Percentiles rank a stretch among this genome's conserved stretches.
Conservation (phyloP, 192 early-diverging fungal genomes). For the Podila epigama region DNA sequence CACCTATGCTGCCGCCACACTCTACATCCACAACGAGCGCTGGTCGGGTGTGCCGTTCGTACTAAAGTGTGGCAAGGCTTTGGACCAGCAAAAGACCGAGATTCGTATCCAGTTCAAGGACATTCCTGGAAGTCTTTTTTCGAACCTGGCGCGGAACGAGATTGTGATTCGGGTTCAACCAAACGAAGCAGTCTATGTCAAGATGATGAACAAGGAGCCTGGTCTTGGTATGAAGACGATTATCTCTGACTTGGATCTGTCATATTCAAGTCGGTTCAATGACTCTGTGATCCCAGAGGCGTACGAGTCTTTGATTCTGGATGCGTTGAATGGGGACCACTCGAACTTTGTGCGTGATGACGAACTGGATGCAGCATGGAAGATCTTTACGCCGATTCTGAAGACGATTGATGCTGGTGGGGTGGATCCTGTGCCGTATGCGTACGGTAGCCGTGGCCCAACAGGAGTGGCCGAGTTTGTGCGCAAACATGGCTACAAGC, state of each 20-base stretch:
- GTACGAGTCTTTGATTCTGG: constrained; percentile 95
- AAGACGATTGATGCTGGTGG: constrained; percentile 73
- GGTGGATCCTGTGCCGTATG: constrained; percentile 70
- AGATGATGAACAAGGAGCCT: constrained; percentile 95
- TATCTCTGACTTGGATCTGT: constrained; percentile 93
- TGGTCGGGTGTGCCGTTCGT: constrained; percentile 94
- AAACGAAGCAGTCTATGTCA: constrained; percentile 95
- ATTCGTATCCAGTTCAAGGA: constrained; percentile 98
- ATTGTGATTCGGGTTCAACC: constrained; percentile 96
- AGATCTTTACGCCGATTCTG: constrained; percentile 95
- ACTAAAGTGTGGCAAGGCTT: constrained; percentile 87
- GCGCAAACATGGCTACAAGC: constrained; percentile 59
- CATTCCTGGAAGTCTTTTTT: constrained; percentile 85
- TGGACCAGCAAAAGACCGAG: constrained; percentile 93
- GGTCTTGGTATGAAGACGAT: constrained; percentile 85
- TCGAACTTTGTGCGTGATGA: constrained; percentile 94
- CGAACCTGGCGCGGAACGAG: constrained; percentile 86
- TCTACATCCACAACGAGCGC: constrained; percentile 93
- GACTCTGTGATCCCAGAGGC: constrained; percentile 95
- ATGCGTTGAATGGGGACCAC: constrained; percentile 91
- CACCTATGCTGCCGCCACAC: constrained; percentile 90
- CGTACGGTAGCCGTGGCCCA: constrained; percentile 88
- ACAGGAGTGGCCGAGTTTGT: constrained; percentile 79
- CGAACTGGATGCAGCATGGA: constrained; percentile 96
- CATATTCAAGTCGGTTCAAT: constrained; percentile 89